These are phyloP conservation scores for Pulveroboletus sp. DNA, from an alignment of 768 basidiomycete species.

Conservation along the genomic window DNA sequence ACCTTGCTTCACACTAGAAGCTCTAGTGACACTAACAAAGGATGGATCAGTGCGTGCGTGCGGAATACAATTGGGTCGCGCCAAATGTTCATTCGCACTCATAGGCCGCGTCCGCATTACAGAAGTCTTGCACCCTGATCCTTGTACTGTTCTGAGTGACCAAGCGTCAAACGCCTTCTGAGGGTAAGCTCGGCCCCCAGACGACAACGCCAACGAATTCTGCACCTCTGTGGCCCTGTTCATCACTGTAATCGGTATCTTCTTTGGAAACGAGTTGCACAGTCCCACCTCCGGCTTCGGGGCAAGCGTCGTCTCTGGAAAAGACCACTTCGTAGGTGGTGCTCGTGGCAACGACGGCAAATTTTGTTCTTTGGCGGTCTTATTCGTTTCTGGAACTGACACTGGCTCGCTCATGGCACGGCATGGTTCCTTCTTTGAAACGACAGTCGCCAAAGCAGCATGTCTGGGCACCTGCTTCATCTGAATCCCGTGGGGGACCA, in stretches of 20 bases:
- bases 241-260: fast-evolving
- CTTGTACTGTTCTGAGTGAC: background rate
- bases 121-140: background rate
- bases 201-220: background rate
- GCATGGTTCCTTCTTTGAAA: background rate
- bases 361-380: background rate
- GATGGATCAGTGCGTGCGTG: background rate
- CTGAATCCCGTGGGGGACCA: background rate
- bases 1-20: background rate
- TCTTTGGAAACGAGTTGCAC: no score
- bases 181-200: background rate
- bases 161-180: background rate
- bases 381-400: background rate
- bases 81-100: background rate
- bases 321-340: background rate
- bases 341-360: background rate
- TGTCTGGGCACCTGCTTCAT: background rate
- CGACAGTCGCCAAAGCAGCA: background rate
- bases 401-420: no score
- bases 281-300: background rate
- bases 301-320: no score
- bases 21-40: background rate
- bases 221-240: background rate
- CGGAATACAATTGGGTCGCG: conserved; percentile 1
- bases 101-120: background rate